Percentiles rank a stretch among this genome's conserved stretches.
phyloP scores from a whole-genome alignment of 1,284 basidiomycete genomes.

The Meripilus lineatus region DNA sequence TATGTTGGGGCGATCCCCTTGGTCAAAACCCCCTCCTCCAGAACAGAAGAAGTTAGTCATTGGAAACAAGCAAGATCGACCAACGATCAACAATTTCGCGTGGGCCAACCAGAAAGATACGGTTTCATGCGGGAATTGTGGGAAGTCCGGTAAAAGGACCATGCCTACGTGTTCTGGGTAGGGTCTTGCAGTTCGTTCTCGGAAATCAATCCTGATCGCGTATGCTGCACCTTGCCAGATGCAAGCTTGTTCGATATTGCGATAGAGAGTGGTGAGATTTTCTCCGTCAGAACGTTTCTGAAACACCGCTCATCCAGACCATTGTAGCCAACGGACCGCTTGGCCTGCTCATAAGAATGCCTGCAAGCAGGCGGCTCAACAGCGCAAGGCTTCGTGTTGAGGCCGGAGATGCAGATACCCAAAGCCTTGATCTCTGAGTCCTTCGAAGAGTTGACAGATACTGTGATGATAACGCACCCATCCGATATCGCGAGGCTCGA shows the following conservation, averaged over 20 bases:
- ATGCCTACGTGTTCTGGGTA: constrained; percentile 25
- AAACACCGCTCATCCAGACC: neutral
- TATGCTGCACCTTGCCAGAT: constrained; percentile 11
- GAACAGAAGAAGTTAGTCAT: constrained; percentile 19
- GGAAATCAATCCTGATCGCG: constrained; percentile 1
- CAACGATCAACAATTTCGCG: constrained; percentile 15
- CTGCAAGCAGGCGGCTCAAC: constrained; percentile 3
- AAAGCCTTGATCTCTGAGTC: too few relatives aligned
- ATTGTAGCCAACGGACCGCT: constrained; percentile 1
- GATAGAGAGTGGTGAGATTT: constrained; percentile 21
- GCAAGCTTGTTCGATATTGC: constrained; percentile 27
- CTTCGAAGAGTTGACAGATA: too few relatives aligned
- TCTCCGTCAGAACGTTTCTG: neutral
- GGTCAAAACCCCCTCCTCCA: constrained; percentile 8
- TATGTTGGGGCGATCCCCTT: constrained; percentile 17
- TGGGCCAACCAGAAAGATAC: constrained; percentile 17
- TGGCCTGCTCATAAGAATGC: constrained; percentile 4
- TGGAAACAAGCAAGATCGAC: constrained; percentile 21
- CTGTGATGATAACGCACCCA: too few relatives aligned
- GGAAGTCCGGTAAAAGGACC: constrained; percentile 19
- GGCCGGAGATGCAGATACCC: too few relatives aligned
- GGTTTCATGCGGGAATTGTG: constrained; percentile 22
- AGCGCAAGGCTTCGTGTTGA: too few relatives aligned
- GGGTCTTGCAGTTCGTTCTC: neutral
- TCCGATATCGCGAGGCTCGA: too few relatives aligned